These are phyloP conservation scores for Rhodotorula toruloides DNA, from an alignment of 768 basidiomycete genomes.

Conservation along the genomic window DNA sequence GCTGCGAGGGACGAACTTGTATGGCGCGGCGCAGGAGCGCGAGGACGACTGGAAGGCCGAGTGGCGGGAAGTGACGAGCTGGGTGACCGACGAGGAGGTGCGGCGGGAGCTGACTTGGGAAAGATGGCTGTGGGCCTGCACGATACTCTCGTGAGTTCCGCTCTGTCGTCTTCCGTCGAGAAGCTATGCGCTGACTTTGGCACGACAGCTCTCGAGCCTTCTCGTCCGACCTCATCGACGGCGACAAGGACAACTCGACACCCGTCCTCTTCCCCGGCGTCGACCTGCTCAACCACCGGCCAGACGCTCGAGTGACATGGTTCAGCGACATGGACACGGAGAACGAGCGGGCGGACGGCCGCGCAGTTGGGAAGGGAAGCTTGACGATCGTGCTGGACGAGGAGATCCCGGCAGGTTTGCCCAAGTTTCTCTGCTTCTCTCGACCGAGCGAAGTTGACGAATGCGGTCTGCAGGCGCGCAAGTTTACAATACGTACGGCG, in stretches of 20 bases:
- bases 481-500: conserved; percentile 57
- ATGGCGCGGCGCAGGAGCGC: conserved; percentile 68
- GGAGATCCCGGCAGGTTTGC: conserved; percentile 1
- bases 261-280: conserved; percentile 82
- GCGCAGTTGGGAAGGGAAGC: conserved; percentile 17
- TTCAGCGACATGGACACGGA: conserved; percentile 48
- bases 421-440: background rate
- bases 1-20: conserved; percentile 73
- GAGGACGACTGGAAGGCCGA: conserved; percentile 60
- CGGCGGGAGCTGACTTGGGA: conserved; percentile 57
- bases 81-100: conserved; percentile 52
- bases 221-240: conserved; percentile 71
- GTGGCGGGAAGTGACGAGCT: conserved; percentile 56
- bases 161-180: conserved; percentile 6
- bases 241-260: conserved; percentile 53
- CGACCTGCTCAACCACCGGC: conserved; percentile 79
- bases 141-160: conserved; percentile 25
- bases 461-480: background rate
- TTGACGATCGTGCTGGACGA: conserved; percentile 34
- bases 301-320: conserved; percentile 79
- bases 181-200: conserved; percentile 10
- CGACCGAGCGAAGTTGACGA: background rate
- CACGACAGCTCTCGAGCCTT: conserved; percentile 84
- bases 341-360: background rate
- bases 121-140: conserved; percentile 38